Evolutionary conservation across 164 flowering plant genomes (phyloP).

Genomic region (Umbellularia californica): DNA sequence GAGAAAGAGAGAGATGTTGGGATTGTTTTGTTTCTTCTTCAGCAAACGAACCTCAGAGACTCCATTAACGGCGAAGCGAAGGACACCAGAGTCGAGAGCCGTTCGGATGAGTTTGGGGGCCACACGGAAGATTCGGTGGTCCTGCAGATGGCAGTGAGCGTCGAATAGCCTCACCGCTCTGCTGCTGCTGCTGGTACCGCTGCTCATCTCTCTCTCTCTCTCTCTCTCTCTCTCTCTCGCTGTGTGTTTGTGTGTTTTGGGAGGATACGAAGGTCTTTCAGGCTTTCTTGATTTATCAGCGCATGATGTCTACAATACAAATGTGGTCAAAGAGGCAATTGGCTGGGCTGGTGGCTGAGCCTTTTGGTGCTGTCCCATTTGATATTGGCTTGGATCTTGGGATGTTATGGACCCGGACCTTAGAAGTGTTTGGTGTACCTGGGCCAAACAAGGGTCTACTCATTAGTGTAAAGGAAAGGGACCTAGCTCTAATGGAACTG

Average conservation of each 20-base stretch:
- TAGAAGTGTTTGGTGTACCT: too few relatives aligned
- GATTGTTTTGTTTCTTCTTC: not conserved
- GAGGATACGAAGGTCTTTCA: not conserved
- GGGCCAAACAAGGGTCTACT: too few relatives aligned
- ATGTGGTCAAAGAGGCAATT: too few relatives aligned
- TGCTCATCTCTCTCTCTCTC: constrained; percentile 8
- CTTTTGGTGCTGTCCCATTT: too few relatives aligned
- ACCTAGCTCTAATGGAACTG: too few relatives aligned
- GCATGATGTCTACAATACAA: too few relatives aligned
- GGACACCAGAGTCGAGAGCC: constrained; percentile 51
- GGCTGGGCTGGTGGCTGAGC: too few relatives aligned
- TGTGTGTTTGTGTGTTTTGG: too few relatives aligned
- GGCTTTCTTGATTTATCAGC: too few relatives aligned
- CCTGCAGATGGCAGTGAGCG: constrained; percentile 93
- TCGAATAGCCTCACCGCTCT: constrained; percentile 61
- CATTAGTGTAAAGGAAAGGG: too few relatives aligned
- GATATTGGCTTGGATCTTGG: too few relatives aligned
- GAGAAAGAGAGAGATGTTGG: not conserved
- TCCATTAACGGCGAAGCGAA: constrained; percentile 86
- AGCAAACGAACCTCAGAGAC: constrained; percentile 43
- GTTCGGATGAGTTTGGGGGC: constrained; percentile 55
- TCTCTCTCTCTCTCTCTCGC: not conserved
- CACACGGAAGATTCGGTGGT: constrained; percentile 50
- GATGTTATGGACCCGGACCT: too few relatives aligned
- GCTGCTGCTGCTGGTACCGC: not conserved